phyloP scores from a whole-genome alignment of 2,329 filamentous ascomycete species.

The Cladosporium halotolerans region DNA sequence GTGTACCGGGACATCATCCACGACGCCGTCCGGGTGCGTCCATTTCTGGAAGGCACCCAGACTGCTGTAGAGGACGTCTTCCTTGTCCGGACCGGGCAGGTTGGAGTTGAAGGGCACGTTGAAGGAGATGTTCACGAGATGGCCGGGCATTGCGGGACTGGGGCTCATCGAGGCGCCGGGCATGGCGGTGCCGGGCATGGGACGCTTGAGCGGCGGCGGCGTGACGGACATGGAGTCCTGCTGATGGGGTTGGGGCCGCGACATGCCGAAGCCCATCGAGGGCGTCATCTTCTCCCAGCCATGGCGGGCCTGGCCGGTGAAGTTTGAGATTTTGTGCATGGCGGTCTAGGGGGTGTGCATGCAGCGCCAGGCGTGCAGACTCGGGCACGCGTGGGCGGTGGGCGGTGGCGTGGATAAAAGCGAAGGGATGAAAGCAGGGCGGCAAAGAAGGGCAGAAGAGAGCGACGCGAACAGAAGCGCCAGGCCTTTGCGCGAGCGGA shows the following conservation, averaged over 20 bases:
- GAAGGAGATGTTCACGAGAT: constrained; percentile 87
- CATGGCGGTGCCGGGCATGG: constrained; percentile 33
- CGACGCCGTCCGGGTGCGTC: constrained; percentile 84
- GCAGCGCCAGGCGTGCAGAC: constrained; percentile 11
- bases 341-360: constrained; percentile 1
- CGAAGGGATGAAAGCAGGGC: constrained; percentile 8
- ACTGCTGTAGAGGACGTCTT: constrained; percentile 91
- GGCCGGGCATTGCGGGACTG: constrained; percentile 63
- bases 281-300: constrained; percentile 64
- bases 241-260: constrained; percentile 44
- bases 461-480: constrained; percentile 9
- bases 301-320: constrained; percentile 60
- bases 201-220: constrained; percentile 49
- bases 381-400: constrained; percentile 11
- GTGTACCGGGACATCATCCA: constrained; percentile 76
- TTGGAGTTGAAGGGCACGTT: constrained; percentile 95
- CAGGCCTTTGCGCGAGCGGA: constrained; percentile 12
- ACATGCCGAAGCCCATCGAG: constrained; percentile 51
- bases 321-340: constrained; percentile 65
- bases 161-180: constrained; percentile 31
- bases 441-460: constrained; percentile 12
- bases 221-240: constrained; percentile 17
- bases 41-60: constrained; percentile 81
- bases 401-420: constrained; percentile 3
- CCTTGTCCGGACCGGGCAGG: constrained; percentile 82